phyloP scores from a whole-genome alignment of 2,329 filamentous ascomycete species.

The Rutstroemia sp. region DNA sequence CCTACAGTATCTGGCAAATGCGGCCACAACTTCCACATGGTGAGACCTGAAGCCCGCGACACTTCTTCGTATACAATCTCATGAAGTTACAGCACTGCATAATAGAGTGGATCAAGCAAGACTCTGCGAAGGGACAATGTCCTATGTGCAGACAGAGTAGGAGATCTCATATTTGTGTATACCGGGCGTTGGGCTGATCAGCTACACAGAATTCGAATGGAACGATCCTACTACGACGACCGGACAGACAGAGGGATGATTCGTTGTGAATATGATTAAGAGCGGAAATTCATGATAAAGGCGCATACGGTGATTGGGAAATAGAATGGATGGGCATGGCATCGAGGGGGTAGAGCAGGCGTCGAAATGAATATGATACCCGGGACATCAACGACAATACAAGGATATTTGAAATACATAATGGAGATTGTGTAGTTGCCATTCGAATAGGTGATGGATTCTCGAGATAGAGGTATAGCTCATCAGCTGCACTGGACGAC shows the following conservation, averaged over 20 bases:
- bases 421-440: too few species aligned
- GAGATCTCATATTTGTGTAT: conserved; percentile 15
- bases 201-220: conserved; percentile 6
- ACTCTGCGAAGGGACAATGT: conserved; percentile 86
- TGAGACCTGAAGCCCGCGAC: conserved; percentile 34
- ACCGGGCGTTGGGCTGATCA: neutral
- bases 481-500: too few species aligned
- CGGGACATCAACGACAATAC: too few species aligned
- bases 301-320: too few species aligned
- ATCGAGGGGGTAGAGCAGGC: too few species aligned
- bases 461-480: too few species aligned
- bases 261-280: neutral
- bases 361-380: too few species aligned
- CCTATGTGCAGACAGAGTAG: conserved; percentile 96
- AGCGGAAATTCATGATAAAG: too few species aligned
- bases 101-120: conserved; percentile 90
- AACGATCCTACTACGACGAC: conserved; percentile 1
- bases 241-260: neutral
- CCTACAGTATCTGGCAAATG: conserved; percentile 83
- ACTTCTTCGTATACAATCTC: neutral
- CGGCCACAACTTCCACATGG: conserved; percentile 97
- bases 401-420: too few species aligned
- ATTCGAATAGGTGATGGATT: too few species aligned
- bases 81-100: conserved; percentile 70
- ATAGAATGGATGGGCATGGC: too few species aligned